Evolutionary conservation across 2,329 filamentous ascomycete genomes (phyloP), one percentile per base, ranked within the genome.

Genomic region (Arthroderma sp.): DNA sequence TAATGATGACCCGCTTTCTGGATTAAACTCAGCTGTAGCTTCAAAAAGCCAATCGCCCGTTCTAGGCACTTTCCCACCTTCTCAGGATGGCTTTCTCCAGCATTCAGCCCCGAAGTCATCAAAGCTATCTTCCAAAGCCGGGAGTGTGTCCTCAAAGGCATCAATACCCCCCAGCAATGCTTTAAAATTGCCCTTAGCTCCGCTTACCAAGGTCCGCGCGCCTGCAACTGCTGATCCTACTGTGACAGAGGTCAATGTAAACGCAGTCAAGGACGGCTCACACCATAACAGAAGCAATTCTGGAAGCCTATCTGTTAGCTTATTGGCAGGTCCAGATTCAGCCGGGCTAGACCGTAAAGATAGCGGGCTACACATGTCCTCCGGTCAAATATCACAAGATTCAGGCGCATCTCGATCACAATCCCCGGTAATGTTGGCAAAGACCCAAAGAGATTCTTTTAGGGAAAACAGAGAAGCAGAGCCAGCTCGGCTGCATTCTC

Each of bases 231-330:
- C 54, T 62, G 74, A 56, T 51, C 61, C 54, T 61, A 70, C 57
- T 53, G 62, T 62, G 55, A 71, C 49, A 62, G 77, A 68, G 50
- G 44, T 66, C 10, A 61, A 66, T 49, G 63, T 66, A 38, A 66
- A 62, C 49, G 62, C 60, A 32, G 45, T 58, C 8, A 61, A 56
- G 42, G 58, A 62, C 33, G 48, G 50, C 32, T 43, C 52, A 27
- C 53, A 51, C 39, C 56, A 51, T 31, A 58, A 56, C 28, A 55
- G 57, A 42, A 63, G 56, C 43, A 58, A 56, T 43, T 61, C 63
- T 31, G 46, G 56, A 40, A 61, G 58, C 44, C 45, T 54, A 5
- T 55, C 60, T 27, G 51, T 56, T n/a, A 57, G 56, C 43, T 54
- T 56, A 9, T 34, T 58, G n/a, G 55, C 58, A 15, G 53, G 55